Percentiles rank a stretch among this genome's conserved stretches.
phyloP scores from a whole-genome alignment of 495 filamentous ascomycete species.

The Daldinia vernicosa region DNA sequence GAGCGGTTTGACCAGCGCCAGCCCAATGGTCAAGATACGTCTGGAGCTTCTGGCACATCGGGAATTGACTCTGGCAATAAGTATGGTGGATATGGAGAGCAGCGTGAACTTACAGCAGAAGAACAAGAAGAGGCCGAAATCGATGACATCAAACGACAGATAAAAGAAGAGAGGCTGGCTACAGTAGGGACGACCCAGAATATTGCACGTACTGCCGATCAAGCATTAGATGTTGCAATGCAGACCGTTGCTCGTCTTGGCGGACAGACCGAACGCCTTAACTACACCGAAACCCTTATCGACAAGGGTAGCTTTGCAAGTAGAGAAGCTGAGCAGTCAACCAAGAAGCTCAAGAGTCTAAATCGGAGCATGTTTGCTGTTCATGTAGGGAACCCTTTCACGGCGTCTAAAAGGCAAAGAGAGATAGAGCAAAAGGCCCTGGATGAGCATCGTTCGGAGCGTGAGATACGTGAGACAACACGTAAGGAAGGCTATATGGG shows the following conservation, averaged over 20 bases:
- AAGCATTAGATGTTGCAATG: slow-evolving; percentile 76
- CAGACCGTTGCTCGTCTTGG: slow-evolving; percentile 75
- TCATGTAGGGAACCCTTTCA: slow-evolving; percentile 79
- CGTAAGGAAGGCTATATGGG: slow-evolving; percentile 76
- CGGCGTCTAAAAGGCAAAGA: slow-evolving; percentile 61
- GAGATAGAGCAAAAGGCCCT: slow-evolving; percentile 69
- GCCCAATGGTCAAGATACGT: slow-evolving; percentile 8
- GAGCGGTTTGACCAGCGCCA: slow-evolving; percentile 61
- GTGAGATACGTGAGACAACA: slow-evolving; percentile 72
- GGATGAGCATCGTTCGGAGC: slow-evolving; percentile 69
- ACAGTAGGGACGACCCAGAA: slow-evolving; percentile 77
- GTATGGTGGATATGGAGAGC: slow-evolving; percentile 69
- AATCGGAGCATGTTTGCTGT: slow-evolving; percentile 88
- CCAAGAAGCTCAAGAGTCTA: slow-evolving; percentile 73
- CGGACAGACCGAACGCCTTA: slow-evolving; percentile 76
- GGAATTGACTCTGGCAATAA: slow-evolving; percentile 55
- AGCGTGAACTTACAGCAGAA: slow-evolving; percentile 76
- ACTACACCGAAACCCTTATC: slow-evolving; percentile 79
- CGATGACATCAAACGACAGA: slow-evolving; percentile 76
- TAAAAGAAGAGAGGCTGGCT: slow-evolving; percentile 74
- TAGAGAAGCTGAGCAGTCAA: slow-evolving; percentile 70
- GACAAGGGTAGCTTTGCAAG: slow-evolving; percentile 63
- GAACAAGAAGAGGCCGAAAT: slow-evolving; percentile 70
- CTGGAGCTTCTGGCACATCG: slow-evolving; percentile 42
- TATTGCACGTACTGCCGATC: slow-evolving; percentile 68